phyloP scores from a whole-genome alignment of 2,329 filamentous ascomycete genomes.

The Esteya vermicola region DNA sequence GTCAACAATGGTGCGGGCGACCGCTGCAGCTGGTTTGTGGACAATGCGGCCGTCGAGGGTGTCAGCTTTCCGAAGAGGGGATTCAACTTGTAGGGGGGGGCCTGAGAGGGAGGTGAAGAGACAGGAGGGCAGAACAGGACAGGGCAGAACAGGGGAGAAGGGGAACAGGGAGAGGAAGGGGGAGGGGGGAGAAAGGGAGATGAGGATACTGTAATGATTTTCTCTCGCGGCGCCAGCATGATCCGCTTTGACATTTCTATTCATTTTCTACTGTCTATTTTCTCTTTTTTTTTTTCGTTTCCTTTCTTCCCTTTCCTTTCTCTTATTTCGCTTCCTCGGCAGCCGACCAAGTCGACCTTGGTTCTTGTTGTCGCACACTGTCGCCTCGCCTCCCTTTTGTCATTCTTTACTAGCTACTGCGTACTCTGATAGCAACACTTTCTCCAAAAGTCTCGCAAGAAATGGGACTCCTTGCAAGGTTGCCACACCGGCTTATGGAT shows the following conservation, averaged over 20 bases:
- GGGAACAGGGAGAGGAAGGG: neutral
- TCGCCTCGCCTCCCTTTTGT: neutral
- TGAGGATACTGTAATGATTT: too few species aligned
- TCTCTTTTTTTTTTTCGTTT: neutral
- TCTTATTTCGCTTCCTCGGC: neutral
- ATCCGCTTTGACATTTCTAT: neutral
- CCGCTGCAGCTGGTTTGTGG: constrained; percentile 90
- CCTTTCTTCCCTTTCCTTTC: neutral
- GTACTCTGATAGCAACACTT: too few species aligned
- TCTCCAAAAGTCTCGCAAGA: too few species aligned
- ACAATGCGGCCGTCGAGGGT: constrained; percentile 71
- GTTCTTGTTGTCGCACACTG: neutral
- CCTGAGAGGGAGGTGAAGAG: neutral
- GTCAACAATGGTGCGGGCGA: constrained; percentile 77
- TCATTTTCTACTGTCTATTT: neutral
- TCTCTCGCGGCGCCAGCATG: neutral
- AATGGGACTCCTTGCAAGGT: too few species aligned
- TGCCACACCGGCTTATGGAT: too few species aligned
- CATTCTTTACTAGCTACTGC: neutral
- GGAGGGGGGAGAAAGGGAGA: neutral
- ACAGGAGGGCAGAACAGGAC: constrained; percentile 38
- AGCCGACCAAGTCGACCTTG: too few species aligned
- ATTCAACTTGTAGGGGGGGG: constrained; percentile 27
- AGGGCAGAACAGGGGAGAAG: neutral
- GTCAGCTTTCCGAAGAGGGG: constrained; percentile 69